Evolutionary conservation across 257 asterid genomes (phyloP), one percentile per base, ranked within the genome.

Genomic region (Phtheirospermum japonicum): DNA sequence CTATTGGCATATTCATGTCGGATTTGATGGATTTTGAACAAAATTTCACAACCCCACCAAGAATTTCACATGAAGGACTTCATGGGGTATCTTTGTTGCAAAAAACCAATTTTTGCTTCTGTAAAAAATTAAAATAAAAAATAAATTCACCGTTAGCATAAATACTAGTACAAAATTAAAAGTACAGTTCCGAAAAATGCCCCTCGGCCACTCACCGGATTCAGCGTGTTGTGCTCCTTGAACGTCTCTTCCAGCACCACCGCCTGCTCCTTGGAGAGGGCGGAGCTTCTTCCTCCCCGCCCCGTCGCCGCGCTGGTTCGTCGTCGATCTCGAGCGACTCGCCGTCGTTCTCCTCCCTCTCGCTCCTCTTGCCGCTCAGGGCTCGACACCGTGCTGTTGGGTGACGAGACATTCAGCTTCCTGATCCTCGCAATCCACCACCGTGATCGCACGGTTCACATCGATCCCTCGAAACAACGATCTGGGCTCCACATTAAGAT

Each of bases 61-160:
- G 13, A 40, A 40, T 40, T 40, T 12, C 14, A 40, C 48, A 40
- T 3, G 48, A 40, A 40, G 48, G 48, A 40, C 48, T 16, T 3
- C 48, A 40, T n/a, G n/a, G n/a, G n/a, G n/a, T n/a, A n/a, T n/a
- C n/a, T n/a, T 39, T 39, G 46, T 39, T 39, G 46, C 48, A 40
- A n/a, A n/a, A n/a, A n/a, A n/a, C n/a, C n/a, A n/a, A n/a, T 58
- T 93, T 93, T 75, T 93, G 94, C 82, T 89, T 93, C 99, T 92
- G 90, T 72, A 64, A n/a, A 13, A 9, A 10, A 8, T 23, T 51
- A 58, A 28, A 59, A 49, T 66, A 62, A 9, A 49, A 53, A 14
- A 20, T n/a, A n/a, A n/a, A n/a, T n/a, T n/a, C n/a, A n/a, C n/a
- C n/a, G n/a, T n/a, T n/a, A n/a, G n/a, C 18, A 11, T 11, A 42